A percentile compares a stretch with the other conserved stretches of the same genome.
phyloP scores from a whole-genome alignment of 305 asterid species.

The Fraxinus angustifolia region DNA sequence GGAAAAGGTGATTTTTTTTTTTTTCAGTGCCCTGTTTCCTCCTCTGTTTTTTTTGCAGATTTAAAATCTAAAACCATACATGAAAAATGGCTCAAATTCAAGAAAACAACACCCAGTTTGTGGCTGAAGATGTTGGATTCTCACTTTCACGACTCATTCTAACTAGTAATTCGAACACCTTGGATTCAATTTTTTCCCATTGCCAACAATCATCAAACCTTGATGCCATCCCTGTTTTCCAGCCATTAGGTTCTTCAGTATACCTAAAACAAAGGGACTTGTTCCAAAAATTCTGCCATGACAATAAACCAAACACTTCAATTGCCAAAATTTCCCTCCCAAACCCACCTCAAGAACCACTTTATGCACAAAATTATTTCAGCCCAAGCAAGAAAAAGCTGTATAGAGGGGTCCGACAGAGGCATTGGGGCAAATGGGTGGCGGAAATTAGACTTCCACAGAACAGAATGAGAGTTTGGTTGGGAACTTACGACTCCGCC shows the following conservation, averaged over 20 bases:
- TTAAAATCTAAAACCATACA: not conserved
- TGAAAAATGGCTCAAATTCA: constrained; percentile 33
- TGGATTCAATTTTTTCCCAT: constrained; percentile 71
- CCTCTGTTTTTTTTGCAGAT: constrained; percentile 26
- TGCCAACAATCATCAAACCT: constrained; percentile 32
- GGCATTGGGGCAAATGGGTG: constrained; percentile 98
- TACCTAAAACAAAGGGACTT: constrained; percentile 58
- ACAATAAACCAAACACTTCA: constrained; percentile 20
- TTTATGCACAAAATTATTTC: constrained; percentile 21
- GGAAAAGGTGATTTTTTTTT: constrained; percentile 26
- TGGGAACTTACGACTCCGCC: constrained; percentile 81
- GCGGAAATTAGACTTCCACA: constrained; percentile 87
- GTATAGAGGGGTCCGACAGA: constrained; percentile 81
- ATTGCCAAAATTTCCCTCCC: constrained; percentile 14
- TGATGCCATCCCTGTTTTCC: constrained; percentile 21
- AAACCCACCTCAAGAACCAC: constrained; percentile 20
- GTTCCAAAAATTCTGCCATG: constrained; percentile 42
- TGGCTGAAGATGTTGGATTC: constrained; percentile 33
- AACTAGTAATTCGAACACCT: constrained; percentile 53
- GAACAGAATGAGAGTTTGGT: constrained; percentile 83
- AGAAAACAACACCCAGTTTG: constrained; percentile 26
- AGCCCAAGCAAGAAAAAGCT: constrained; percentile 56
- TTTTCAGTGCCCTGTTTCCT: constrained; percentile 37
- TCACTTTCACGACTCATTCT: constrained; percentile 62
- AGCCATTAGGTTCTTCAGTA: constrained; percentile 66